phyloP scores from a whole-genome alignment of 202 grass and related monocot species.

The Carex sylvatica region DNA sequence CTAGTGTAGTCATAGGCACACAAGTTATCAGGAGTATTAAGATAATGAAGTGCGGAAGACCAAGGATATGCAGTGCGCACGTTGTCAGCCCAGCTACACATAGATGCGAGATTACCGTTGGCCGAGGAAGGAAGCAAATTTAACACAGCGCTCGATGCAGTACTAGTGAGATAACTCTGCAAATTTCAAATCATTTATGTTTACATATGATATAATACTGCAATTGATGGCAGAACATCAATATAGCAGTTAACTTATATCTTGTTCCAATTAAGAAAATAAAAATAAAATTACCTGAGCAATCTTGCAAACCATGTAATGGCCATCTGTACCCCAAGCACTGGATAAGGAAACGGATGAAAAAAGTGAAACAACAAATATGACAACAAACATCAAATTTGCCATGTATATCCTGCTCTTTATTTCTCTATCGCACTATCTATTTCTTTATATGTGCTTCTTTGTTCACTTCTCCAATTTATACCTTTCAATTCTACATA shows the following conservation, averaged over 20 bases:
- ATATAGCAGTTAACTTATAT: no score
- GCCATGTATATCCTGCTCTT: background rate
- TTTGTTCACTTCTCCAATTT: background rate
- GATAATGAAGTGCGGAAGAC: conserved; percentile 64
- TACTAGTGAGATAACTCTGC: conserved; percentile 37
- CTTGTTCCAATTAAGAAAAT: no score
- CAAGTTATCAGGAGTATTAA: conserved; percentile 52
- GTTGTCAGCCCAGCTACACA: conserved; percentile 65
- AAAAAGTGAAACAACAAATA: background rate
- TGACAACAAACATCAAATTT: background rate
- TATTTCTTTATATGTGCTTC: background rate
- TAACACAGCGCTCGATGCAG: conserved; percentile 41
- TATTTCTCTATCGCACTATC: background rate
- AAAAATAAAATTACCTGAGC: background rate
- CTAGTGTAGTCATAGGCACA: conserved; percentile 61
- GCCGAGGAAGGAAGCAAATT: conserved; percentile 54
- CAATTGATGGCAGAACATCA: no score
- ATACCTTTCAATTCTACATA: background rate
- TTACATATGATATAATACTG: no score
- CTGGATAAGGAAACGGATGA: no score
- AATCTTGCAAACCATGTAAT: conserved; percentile 3
- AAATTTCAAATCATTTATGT: background rate
- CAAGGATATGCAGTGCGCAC: conserved; percentile 41
- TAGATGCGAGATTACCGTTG: conserved; percentile 41
- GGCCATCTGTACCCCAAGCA: background rate